Base-by-base conservation (phyloP, 192 early-diverging fungal genomes). In the Coemansia sp. region DNA sequence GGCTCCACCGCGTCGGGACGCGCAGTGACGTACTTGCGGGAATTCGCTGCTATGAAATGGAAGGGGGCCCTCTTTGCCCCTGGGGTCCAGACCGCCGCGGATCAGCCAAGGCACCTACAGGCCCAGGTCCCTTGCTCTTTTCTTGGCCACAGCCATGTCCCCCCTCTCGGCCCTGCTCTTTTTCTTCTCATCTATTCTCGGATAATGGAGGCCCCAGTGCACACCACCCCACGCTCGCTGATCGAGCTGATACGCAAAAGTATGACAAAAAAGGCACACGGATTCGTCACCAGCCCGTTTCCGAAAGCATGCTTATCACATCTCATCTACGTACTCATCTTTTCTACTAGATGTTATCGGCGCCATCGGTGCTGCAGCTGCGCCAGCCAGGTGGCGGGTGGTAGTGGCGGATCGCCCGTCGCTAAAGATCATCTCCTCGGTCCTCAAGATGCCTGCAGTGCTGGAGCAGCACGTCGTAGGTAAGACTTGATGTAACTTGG, bases 391-490 rank as follows among this genome's bases (percentile, higher is more conserved):
- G 39, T 75, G 72, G 72, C 55, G 61, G 16, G 72, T 75, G 13
- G 72, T 75, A 4, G 61, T 75, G 20, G 72, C 67, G 38, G 72
- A 75, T 36, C 54, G 41, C 12, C 61, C 60, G 13, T 63, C 72
- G 33, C 65, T 75, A 45, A 64, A 60, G 17, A 60, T 75, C 40
- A 45, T 75, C 18, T 75, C 72, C 4, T 52, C 54, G 16, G 59
- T 67, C 35, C 64, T 75, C 22, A 64, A 68, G 48, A 67, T 75
- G 65, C 65, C 58, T 10, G 50, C 60, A 11, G 56, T 75, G 14
- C 47, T 68, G 27, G 65, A 75, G 37, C 60, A 75, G 35, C 64
- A 68, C 29, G 60, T 75, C 13, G 48, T 75, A 16, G 47, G 68
- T 72, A 72, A 43, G 43, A n/a, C n/a, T n/a, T n/a, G n/a, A n/a